Percentiles rank a stretch among this genome's conserved stretches.
Conservation (phyloP, 176 grass and related monocot species). For the Cenchrus fungigraminus region DNA sequence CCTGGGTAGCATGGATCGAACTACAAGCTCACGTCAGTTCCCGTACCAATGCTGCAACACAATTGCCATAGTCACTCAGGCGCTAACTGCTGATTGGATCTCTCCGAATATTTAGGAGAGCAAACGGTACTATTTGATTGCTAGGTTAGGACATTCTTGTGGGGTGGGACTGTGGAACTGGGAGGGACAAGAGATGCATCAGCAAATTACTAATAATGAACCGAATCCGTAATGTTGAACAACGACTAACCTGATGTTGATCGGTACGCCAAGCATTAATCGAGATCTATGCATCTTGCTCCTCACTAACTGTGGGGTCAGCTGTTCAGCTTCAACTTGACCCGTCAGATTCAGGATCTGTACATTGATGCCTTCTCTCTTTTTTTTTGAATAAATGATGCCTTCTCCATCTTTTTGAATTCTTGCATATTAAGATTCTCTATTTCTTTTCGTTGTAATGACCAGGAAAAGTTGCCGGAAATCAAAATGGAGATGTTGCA, state of each 20-base stretch:
- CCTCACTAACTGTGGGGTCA: not conserved
- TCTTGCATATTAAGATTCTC: not conserved
- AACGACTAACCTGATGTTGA: not conserved
- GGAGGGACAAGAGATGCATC: not conserved
- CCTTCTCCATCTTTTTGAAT: not conserved
- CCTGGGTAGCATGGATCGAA: not conserved
- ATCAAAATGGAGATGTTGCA: constrained; percentile 63
- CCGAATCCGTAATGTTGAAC: not conserved
- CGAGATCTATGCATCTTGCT: constrained; percentile 2
- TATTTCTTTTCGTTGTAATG: not conserved
- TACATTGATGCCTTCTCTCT: not conserved
- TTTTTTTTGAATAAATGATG: not conserved
- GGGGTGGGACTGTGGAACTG: not conserved
- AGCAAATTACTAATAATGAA: not conserved
- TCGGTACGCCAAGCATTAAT: not conserved
- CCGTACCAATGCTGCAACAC: not conserved
- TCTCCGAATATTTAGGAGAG: not conserved
- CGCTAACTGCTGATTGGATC: not conserved
- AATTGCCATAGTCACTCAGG: not conserved
- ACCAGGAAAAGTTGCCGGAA: constrained; percentile 51
- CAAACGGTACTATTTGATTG: not conserved
- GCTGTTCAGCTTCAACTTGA: constrained; percentile 7
- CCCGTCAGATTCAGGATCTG: not conserved
- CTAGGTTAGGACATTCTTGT: not conserved
- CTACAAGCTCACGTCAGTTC: not conserved